Percentiles rank a stretch among this genome's conserved stretches.
Evolutionary conservation across 306 rosid genomes (phyloP).

Genomic region (Canavalia ensiformis): DNA sequence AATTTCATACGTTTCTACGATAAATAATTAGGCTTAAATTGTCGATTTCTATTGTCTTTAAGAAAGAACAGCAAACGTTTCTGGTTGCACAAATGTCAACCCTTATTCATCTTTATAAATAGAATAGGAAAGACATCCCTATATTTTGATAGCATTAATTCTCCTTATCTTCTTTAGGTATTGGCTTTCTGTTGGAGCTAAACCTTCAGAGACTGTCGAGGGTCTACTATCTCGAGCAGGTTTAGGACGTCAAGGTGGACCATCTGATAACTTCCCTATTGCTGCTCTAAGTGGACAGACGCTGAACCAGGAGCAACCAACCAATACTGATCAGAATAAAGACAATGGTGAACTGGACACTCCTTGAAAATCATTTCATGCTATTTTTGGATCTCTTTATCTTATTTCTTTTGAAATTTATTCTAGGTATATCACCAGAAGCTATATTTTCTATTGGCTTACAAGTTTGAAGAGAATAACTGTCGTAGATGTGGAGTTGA

Average conservation of each 20-base stretch:
- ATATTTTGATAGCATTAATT: neutral
- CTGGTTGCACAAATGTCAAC: slow-evolving; percentile 14
- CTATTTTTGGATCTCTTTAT: slow-evolving; percentile 2
- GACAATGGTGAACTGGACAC: slow-evolving; percentile 48
- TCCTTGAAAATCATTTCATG: slow-evolving; percentile 16
- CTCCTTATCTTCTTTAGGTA: slow-evolving; percentile 60
- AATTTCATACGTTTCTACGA: neutral
- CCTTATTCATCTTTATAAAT: slow-evolving; percentile 15
- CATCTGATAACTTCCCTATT: slow-evolving; percentile 56
- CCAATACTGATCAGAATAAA: slow-evolving; percentile 41
- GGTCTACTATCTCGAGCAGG: slow-evolving; percentile 78
- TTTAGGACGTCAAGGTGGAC: slow-evolving; percentile 72
- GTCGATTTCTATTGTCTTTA: neutral
- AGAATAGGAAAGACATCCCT: slow-evolving; percentile 31
- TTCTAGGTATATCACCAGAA: slow-evolving; percentile 57
- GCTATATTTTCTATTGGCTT: slow-evolving; percentile 57
- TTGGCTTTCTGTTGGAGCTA: slow-evolving; percentile 97
- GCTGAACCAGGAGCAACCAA: slow-evolving; percentile 55
- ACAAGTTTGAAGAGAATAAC: slow-evolving; percentile 49
- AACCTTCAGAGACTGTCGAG: slow-evolving; percentile 86
- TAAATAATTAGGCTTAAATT: neutral
- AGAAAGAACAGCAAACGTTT: neutral
- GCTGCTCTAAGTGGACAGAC: slow-evolving; percentile 68
- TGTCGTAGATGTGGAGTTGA: slow-evolving; percentile 36
- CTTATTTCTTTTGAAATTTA: slow-evolving; percentile 42